phyloP scores from a whole-genome alignment of 169 alveolate species.

The Plasmodium billcollinsi region DNA sequence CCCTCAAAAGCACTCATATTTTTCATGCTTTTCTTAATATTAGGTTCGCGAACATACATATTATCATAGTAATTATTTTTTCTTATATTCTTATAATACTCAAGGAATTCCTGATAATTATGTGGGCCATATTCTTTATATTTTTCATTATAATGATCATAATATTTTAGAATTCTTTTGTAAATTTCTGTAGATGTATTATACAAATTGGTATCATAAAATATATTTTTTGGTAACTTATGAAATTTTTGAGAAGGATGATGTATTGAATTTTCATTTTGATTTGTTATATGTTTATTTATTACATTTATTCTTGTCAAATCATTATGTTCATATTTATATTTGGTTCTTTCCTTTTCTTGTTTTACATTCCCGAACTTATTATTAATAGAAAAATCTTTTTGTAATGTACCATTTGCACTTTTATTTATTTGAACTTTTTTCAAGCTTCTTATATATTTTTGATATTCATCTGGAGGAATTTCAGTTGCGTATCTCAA shows the following conservation, averaged over 20 bases:
- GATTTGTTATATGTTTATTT: neutral
- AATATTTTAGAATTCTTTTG: constrained; percentile 34
- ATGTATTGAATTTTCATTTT: neutral
- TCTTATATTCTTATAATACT: constrained; percentile 11
- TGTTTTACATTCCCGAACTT: neutral
- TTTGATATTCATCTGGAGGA: constrained; percentile 67
- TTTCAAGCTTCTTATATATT: constrained; percentile 36
- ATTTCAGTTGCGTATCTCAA: constrained; percentile 71
- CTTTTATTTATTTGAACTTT: constrained; percentile 39
- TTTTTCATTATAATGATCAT: constrained; percentile 12
- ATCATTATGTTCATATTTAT: neutral
- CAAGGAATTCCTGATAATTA: constrained; percentile 28
- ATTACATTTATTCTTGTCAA: neutral
- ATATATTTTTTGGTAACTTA: constrained; percentile 17
- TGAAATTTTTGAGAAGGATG: constrained; percentile 9
- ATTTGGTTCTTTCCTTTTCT: no score
- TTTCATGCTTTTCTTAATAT: no score
- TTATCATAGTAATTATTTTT: neutral
- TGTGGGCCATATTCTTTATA: constrained; percentile 32
- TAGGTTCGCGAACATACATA: no score
- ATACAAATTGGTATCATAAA: constrained; percentile 31
- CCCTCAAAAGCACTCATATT: no score
- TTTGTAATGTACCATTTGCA: neutral
- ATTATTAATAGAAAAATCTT: neutral
- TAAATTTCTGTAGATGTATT: constrained; percentile 36